Evolutionary conservation across 78 protist species (phyloP).

Genomic region (Salpingoeca rosetta): DNA sequence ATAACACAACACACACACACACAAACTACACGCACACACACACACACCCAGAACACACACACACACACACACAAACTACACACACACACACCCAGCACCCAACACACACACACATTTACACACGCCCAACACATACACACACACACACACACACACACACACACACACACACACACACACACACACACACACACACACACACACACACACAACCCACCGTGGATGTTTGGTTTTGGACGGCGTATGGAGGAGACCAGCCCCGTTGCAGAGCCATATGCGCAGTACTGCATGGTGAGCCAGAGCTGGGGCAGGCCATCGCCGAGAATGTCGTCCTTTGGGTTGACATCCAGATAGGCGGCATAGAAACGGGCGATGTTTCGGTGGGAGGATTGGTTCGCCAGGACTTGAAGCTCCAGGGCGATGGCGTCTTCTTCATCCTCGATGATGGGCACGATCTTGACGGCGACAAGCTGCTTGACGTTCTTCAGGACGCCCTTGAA

Average conservation of each 20-base stretch:
- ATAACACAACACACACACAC: too few relatives aligned
- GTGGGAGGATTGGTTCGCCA: constrained; percentile 38
- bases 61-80: too few relatives aligned
- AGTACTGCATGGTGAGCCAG: background rate
- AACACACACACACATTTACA: too few relatives aligned
- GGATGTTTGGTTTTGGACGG: background rate
- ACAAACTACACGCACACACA: too few relatives aligned
- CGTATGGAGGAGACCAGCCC: background rate
- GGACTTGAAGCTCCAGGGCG: constrained; percentile 43
- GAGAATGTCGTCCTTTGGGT: constrained; percentile 1
- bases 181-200: too few relatives aligned
- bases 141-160: too few relatives aligned
- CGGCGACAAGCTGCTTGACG: constrained; percentile 38
- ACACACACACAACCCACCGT: background rate
- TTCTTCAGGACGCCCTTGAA: constrained; percentile 35
- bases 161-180: too few relatives aligned
- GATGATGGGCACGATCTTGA: constrained; percentile 43
- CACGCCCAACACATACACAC: too few relatives aligned
- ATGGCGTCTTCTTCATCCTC: constrained; percentile 43
- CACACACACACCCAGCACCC: too few relatives aligned
- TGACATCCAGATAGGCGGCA: constrained; percentile 41
- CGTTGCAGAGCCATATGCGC: background rate
- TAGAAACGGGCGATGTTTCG: constrained; percentile 43
- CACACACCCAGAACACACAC: too few relatives aligned
- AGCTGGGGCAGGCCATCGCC: background rate